Base-by-base conservation (phyloP, 139 green algal species). In the Asterochloris erici region DNA sequence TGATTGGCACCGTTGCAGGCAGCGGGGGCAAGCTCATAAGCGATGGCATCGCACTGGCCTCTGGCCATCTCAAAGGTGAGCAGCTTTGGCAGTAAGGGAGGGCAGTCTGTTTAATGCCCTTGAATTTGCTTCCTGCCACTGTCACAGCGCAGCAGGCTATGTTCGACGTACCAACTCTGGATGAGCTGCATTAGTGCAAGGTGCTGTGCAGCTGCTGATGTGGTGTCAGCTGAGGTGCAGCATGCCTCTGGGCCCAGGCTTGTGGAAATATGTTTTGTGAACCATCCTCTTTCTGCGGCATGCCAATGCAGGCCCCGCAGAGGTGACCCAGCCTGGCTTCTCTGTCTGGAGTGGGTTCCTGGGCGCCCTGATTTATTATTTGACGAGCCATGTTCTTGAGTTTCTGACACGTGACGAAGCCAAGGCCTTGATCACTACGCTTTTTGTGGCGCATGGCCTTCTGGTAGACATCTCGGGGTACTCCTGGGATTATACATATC, bases 1-100 rank as follows among this genome's bases (percentile, higher is more conserved):
- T 92, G 6, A 71, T 92, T 24, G 89, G 89, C 79, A 91, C 86
- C 9, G 63, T 93, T 27, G 86, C 78, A 0, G 89, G 81, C 16
- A 76, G 61, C 16, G 89, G 86, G 27, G 89, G 89, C 83, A 86
- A 86, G 63, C 54, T 93, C 13, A 64, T 85, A 0, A 63, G 82
- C 6, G 89, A 93, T 60, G 76, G 66, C 23, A 75, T 93, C 15
- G 60, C 78, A 0, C 17, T 69, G 28, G 79, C 76, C 47, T 85
- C 75, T 60, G 86, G 86, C 21, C 74, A 80, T 23, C 74, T 82
- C 21, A n/a, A 38, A 73, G 83, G 83, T 87, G 38, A 47, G 74
- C 26, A 16, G 9, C 80, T 73, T 12, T 17, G 12, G 11, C 24
- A 61, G n/a, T 26, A 0, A 74, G 12, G 15, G 0, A 60, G 76